These are phyloP conservation scores for Lachancea meyersii DNA, from an alignment of 805 yeast genomes.

Conservation along the genomic window DNA sequence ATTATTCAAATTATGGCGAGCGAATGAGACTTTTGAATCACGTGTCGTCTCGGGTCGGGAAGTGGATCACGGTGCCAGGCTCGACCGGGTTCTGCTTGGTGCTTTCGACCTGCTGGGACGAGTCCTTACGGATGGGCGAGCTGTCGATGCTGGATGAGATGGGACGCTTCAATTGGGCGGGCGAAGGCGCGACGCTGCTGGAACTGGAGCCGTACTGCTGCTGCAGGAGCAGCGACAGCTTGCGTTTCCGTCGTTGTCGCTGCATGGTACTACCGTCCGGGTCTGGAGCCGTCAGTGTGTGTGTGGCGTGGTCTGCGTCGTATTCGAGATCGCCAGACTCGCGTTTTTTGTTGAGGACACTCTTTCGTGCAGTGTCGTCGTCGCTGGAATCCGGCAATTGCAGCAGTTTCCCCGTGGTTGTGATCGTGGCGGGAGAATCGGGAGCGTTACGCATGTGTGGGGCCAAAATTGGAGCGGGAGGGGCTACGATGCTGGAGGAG, in stretches of 20 bases:
- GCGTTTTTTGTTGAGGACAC: not conserved
- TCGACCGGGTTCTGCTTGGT: constrained; percentile 18
- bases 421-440: not conserved
- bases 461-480: not conserved
- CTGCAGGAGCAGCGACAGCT: constrained; percentile 29
- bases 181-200: constrained; percentile 24
- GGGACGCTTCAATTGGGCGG: constrained; percentile 10
- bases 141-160: constrained; percentile 14
- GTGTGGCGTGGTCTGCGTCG: constrained; percentile 1
- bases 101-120: constrained; percentile 15
- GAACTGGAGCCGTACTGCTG: constrained; percentile 32
- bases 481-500: constrained; percentile 7
- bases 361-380: constrained; percentile 15
- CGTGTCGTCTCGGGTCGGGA: constrained; percentile 10
- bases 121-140: constrained; percentile 18
- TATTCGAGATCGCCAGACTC: not conserved
- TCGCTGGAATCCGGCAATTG: constrained; percentile 28
- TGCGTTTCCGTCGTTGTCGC: constrained; percentile 28
- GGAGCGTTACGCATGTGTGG: not conserved
- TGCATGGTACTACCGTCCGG: constrained; percentile 27
- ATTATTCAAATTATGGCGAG: too few species aligned
- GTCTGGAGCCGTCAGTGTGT: constrained; percentile 6
- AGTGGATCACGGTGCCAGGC: constrained; percentile 26
- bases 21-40: too few species aligned
- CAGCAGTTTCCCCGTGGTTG: constrained; percentile 22